These are phyloP conservation scores for Pichia pseudocactophila DNA, from an alignment of 805 yeast genomes.

Conservation along the genomic window DNA sequence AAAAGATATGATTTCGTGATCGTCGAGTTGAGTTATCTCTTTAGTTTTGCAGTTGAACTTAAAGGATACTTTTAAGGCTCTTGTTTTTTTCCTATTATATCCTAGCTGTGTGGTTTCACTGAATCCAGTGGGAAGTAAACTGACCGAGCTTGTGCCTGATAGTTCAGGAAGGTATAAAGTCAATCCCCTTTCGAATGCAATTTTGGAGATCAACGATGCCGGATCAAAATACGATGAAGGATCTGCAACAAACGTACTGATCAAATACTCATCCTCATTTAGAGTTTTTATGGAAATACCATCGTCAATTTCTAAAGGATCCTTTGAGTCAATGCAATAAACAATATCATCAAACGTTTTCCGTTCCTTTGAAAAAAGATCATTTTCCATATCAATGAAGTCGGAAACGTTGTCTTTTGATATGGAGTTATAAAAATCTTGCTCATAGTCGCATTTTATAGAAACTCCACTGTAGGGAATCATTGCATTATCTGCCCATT, in stretches of 20 bases:
- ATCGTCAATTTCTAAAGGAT: conserved; percentile 89
- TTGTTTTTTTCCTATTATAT: conserved; percentile 37
- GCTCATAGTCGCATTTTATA: conserved; percentile 34
- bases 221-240: conserved; percentile 60
- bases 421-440: conserved; percentile 32
- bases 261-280: conserved; percentile 27
- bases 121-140: conserved; percentile 59
- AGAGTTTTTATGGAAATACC: conserved; percentile 55
- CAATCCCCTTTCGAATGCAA: conserved; percentile 52
- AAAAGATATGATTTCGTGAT: conserved; percentile 29
- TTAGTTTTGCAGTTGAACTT: conserved; percentile 20
- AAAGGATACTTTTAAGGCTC: conserved; percentile 39
- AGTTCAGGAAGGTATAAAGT: conserved; percentile 61
- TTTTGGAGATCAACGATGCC: conserved; percentile 31
- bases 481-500: conserved; percentile 38
- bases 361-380: conserved; percentile 22
- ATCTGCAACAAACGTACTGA: conserved; percentile 78
- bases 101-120: conserved; percentile 33
- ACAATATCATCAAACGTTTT: conserved; percentile 39
- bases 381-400: conserved; percentile 15
- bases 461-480: conserved; percentile 38
- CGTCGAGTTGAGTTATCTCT: conserved; percentile 12
- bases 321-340: conserved; percentile 74
- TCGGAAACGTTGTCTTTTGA: conserved; percentile 13
- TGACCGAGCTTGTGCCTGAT: conserved; percentile 36